Evolutionary conservation across 768 basidiomycete species (phyloP).

Genomic region (Kwoniella mangroviensis): DNA sequence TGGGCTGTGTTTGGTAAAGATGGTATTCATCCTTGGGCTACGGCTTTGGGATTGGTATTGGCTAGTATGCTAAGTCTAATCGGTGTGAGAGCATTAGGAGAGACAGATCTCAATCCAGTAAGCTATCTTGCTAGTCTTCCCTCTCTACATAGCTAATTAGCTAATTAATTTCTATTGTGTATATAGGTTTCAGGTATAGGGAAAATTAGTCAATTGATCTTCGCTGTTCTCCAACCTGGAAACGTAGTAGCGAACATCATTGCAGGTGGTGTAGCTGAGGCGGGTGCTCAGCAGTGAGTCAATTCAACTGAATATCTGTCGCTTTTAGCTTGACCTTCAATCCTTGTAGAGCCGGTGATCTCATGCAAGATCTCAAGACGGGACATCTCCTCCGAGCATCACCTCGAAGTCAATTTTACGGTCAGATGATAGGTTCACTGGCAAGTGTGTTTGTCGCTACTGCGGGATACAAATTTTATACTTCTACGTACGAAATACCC

Average conservation of each 20-base stretch:
- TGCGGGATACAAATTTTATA: constrained; percentile 84
- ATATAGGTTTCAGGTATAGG: constrained; percentile 71
- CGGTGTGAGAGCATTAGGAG: constrained; percentile 91
- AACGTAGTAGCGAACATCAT: constrained; percentile 98
- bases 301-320: not conserved
- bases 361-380: constrained; percentile 99
- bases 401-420: constrained; percentile 90
- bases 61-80: constrained; percentile 84
- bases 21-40: constrained; percentile 95
- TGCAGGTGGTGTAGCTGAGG: constrained; percentile 87
- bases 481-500: constrained; percentile 82
- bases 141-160: not conserved
- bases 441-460: constrained; percentile 87
- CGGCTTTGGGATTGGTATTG: constrained; percentile 76
- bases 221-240: constrained; percentile 90
- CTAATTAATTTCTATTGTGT: not conserved
- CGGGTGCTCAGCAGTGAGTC: constrained; percentile 46
- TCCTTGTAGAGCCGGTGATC: constrained; percentile 77
- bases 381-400: constrained; percentile 90
- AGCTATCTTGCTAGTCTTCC: constrained; percentile 8
- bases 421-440: constrained; percentile 83
- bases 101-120: constrained; percentile 76
- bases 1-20: constrained; percentile 88
- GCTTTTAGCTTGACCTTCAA: too few species aligned
- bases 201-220: constrained; percentile 91